Base-by-base conservation (phyloP, 306 rosid genomes). In the Prunus armeniaca region DNA sequence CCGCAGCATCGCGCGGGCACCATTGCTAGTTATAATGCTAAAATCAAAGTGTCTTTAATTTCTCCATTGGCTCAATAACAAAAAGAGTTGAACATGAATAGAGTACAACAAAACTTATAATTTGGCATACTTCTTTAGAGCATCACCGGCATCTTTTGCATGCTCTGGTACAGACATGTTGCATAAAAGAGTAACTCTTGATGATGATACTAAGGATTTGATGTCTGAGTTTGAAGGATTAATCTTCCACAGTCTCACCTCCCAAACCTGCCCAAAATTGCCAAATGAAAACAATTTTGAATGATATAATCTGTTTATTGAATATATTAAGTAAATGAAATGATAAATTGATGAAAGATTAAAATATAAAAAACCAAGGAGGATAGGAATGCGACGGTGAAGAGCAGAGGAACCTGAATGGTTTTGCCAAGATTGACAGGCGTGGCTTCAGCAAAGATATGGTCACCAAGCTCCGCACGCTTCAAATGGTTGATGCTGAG, bases 401-500 rank as follows among this genome's bases (percentile, higher is more conserved):
- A 7, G 9, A 7, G 43, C 43, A 38, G 43, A 38, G 43, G 43
- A 38, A 82, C 98, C 93, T 93, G 99, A 68, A 95, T 84, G 74
- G 91, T 84, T 81, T 71, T 90, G 70, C 99, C 99, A 12, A 85
- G 67, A 43, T 13, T 79, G 46, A 92, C 66, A 47, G 99, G 99
- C 18, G 79, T 47, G 27, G 97, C 99, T 83, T 90, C 92, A 0
- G 89, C 99, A 2, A 80, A 9, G 56, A 95, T 75, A 58, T 86
- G 76, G 51, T 95, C 99, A 61, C 97, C 97, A 5, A 92, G 63
- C 19, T 77, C 72, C 0, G 99, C 99, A 3, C 82, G 69, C 80
- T 86, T 88, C 89, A 95, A 70, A 82, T 95, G 99, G 83, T 82
- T 88, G 70, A 92, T 90, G 85, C 91, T 90, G 43, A 95, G 97